Evolutionary conservation across 768 basidiomycete genomes (phyloP).

Genomic region (Russula sp.): DNA sequence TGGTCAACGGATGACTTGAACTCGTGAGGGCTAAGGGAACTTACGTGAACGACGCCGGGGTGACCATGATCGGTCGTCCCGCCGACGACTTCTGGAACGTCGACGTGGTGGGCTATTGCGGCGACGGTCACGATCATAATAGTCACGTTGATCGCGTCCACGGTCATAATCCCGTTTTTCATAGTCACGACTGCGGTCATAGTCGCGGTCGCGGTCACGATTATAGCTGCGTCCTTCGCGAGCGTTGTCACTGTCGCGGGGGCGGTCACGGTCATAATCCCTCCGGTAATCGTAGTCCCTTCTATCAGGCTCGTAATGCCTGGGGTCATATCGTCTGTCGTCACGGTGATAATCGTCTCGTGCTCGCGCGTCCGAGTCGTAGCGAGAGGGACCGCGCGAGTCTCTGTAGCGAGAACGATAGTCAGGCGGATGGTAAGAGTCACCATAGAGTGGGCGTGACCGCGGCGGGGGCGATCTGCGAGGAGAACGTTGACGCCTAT

Average conservation of each 20-base stretch:
- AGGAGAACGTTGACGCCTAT: constrained; percentile 26
- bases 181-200: constrained; percentile 11
- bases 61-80: constrained; percentile 18
- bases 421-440: constrained; percentile 8
- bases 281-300: constrained; percentile 13
- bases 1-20: background rate
- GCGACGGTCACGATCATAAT: constrained; percentile 14
- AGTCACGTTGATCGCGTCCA: constrained; percentile 11
- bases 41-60: constrained; percentile 21
- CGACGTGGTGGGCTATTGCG: constrained; percentile 16
- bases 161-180: constrained; percentile 19
- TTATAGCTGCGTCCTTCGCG: constrained; percentile 12
- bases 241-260: constrained; percentile 9
- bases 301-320: constrained; percentile 18
- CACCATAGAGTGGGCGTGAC: constrained; percentile 18
- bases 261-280: constrained; percentile 14
- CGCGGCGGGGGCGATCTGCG: constrained; percentile 13
- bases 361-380: constrained; percentile 9
- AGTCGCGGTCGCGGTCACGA: constrained; percentile 7
- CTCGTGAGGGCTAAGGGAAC: background rate
- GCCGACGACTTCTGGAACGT: constrained; percentile 19
- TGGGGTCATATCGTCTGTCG: constrained; percentile 17
- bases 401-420: constrained; percentile 17
- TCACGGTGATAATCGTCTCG: constrained; percentile 17
- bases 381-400: constrained; percentile 15